Conservation (phyloP, 116 monocot genomes). For the Thalassia testudinum region DNA sequence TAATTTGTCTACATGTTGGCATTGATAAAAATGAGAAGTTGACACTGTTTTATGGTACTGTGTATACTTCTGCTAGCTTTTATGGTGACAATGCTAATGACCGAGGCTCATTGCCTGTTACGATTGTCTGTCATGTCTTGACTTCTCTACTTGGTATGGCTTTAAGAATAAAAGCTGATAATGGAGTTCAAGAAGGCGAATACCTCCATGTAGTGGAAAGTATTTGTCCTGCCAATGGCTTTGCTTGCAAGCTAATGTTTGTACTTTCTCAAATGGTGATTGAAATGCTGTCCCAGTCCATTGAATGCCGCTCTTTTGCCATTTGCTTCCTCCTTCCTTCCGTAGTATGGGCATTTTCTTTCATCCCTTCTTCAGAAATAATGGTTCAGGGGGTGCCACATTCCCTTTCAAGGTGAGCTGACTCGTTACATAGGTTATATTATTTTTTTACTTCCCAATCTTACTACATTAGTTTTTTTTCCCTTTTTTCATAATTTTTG, state of each 20-base stretch:
- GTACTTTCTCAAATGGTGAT: constrained; percentile 34
- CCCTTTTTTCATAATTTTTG: no score
- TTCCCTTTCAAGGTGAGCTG: constrained; percentile 31
- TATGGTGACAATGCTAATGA: background rate
- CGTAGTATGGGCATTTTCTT: constrained; percentile 24
- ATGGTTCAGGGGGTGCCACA: constrained; percentile 10
- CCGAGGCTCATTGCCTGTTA: constrained; percentile 11
- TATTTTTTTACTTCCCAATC: background rate
- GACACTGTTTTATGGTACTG: constrained; percentile 20
- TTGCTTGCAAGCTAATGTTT: constrained; percentile 39
- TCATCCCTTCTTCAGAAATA: constrained; percentile 19
- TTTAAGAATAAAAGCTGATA: constrained; percentile 10
- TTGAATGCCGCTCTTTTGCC: constrained; percentile 27
- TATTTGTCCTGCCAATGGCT: constrained; percentile 1
- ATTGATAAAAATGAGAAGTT: constrained; percentile 16
- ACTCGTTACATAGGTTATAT: background rate
- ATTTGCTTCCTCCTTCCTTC: constrained; percentile 43
- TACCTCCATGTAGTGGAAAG: constrained; percentile 1
- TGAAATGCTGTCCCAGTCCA: constrained; percentile 24
- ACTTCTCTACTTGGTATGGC: constrained; percentile 25
- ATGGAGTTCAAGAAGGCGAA: constrained; percentile 1
- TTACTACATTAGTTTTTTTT: background rate
- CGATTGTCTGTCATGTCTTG: constrained; percentile 27
- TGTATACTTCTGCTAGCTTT: constrained; percentile 1
- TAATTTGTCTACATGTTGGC: constrained; percentile 20